Conservation (phyloP, 306 rosid genomes). For the Argentina anserina region DNA sequence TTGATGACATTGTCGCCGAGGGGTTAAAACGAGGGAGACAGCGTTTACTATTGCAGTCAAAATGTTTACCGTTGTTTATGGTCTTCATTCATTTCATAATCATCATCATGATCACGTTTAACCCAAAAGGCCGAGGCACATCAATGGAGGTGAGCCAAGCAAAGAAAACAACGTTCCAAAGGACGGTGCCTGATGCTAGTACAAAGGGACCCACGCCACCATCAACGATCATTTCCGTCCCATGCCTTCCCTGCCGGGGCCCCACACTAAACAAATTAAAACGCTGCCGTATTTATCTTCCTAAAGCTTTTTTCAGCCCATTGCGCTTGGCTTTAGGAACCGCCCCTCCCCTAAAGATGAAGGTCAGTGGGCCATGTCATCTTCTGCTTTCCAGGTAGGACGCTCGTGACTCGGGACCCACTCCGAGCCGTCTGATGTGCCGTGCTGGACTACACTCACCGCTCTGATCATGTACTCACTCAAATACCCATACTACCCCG, state of each 20-base stretch:
- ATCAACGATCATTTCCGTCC: slow-evolving; percentile 38
- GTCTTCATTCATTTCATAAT: slow-evolving; percentile 12
- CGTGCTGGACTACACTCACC: slow-evolving; percentile 35
- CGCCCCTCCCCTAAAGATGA: slow-evolving; percentile 25
- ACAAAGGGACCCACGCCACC: slow-evolving; percentile 32
- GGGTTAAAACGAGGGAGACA: not conserved
- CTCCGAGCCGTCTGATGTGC: slow-evolving; percentile 31
- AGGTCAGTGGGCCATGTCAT: slow-evolving; percentile 15
- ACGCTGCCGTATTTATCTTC: slow-evolving; percentile 40
- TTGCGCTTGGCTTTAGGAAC: slow-evolving; percentile 34
- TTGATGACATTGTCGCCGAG: not conserved
- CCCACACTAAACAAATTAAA: slow-evolving; percentile 27
- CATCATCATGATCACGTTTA: not conserved
- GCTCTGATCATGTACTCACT: not conserved
- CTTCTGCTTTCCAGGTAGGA: slow-evolving; percentile 56
- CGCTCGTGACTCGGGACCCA: slow-evolving; percentile 50
- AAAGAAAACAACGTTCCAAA: slow-evolving; percentile 29
- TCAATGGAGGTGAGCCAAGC: slow-evolving; percentile 25
- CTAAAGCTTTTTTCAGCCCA: slow-evolving; percentile 10
- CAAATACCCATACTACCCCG: not conserved
- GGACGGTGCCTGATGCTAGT: slow-evolving; percentile 41
- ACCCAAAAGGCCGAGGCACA: not conserved
- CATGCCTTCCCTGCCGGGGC: slow-evolving; percentile 18
- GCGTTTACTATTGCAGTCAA: slow-evolving; percentile 25
- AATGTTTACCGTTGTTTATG: slow-evolving; percentile 11